phyloP scores from a whole-genome alignment of 805 yeast genomes.

The Lipomyces japonicus region DNA sequence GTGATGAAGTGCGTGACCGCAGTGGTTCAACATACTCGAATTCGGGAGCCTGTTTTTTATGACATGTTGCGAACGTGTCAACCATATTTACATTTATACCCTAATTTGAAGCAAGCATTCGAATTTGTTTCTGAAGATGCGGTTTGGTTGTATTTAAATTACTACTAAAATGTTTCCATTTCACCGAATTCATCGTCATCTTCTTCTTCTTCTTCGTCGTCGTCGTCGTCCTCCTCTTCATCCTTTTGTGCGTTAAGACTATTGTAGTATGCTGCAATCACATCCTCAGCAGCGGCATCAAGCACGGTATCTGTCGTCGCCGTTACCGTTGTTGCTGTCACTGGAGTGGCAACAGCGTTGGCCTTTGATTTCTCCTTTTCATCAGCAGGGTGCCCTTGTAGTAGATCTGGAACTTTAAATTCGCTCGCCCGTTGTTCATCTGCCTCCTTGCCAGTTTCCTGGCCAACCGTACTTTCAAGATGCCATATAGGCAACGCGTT shows the following conservation, averaged over 20 bases:
- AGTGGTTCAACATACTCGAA: constrained; percentile 13
- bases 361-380: background rate
- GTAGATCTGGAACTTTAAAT: constrained; percentile 21
- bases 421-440: constrained; percentile 32
- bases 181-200: constrained; percentile 38
- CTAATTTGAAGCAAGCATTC: constrained; percentile 8
- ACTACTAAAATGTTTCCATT: constrained; percentile 1
- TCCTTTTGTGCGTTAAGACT: constrained; percentile 68
- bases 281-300: constrained; percentile 49
- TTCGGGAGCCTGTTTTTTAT: constrained; percentile 11
- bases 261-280: constrained; percentile 65
- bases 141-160: constrained; percentile 18
- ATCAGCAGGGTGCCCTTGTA: constrained; percentile 19
- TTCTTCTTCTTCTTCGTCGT: constrained; percentile 47
- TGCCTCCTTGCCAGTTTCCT: constrained; percentile 54
- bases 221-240: constrained; percentile 58
- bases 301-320: constrained; percentile 29
- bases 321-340: constrained; percentile 16
- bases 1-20: constrained; percentile 6
- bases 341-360: background rate
- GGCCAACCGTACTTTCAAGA: constrained; percentile 83
- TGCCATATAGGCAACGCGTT: constrained; percentile 98
- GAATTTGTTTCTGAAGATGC: constrained; percentile 17
- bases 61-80: constrained; percentile 7
- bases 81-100: constrained; percentile 5